These are phyloP conservation scores for Pachyrhizus erosus DNA, from an alignment of 306 rosid genomes.

Conservation along the genomic window DNA sequence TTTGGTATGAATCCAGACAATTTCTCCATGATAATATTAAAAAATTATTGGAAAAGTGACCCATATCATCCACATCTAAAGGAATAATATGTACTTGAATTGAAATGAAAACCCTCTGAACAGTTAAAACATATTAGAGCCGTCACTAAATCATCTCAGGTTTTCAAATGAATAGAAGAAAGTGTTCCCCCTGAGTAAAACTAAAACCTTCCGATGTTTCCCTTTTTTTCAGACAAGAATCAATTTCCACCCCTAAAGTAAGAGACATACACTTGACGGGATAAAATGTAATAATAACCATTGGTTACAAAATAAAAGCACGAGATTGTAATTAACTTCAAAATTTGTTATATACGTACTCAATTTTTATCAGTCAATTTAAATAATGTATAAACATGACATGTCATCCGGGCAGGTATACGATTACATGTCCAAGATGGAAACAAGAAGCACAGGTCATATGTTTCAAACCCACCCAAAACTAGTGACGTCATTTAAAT, in stretches of 20 bases:
- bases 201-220: not conserved
- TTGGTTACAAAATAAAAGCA: not conserved
- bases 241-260: not conserved
- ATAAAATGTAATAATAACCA: not conserved
- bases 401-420: slow-evolving; percentile 39
- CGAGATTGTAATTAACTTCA: not conserved
- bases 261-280: not conserved
- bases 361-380: slow-evolving; percentile 9
- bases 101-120: not conserved
- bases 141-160: not conserved
- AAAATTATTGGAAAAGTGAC: not conserved
- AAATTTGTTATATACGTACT: not conserved
- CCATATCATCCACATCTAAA: not conserved
- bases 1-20: not conserved
- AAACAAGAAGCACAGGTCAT: slow-evolving; percentile 42
- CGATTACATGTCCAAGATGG: slow-evolving; percentile 35
- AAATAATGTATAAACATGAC: slow-evolving; percentile 17
- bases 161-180: not conserved
- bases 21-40: not conserved
- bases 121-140: not conserved
- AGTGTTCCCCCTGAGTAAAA: not conserved
- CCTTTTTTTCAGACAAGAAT: slow-evolving; percentile 3
- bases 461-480: slow-evolving; percentile 42
- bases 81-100: not conserved
- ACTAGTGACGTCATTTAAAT: slow-evolving; percentile 41